A percentile compares a stretch with the other conserved stretches of the same genome.
phyloP scores from a whole-genome alignment of 2,329 filamentous ascomycete species.

The Fusarium sambucinum region DNA sequence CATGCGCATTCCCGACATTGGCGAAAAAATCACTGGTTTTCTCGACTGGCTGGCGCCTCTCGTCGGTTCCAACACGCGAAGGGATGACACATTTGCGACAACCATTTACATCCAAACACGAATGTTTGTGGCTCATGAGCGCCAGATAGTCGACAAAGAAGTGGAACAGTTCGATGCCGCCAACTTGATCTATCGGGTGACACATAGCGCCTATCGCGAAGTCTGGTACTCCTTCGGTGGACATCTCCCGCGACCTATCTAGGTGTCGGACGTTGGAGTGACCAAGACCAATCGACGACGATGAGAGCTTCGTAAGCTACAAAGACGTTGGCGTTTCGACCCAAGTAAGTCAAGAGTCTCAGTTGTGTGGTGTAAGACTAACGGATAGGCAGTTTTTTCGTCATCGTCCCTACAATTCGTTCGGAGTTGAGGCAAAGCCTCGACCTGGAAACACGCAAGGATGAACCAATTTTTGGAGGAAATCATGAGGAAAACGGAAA shows the following conservation, averaged over 20 bases:
- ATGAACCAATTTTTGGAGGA: slow-evolving; percentile 2
- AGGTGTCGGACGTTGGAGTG: slow-evolving; percentile 39
- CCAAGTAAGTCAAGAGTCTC: slow-evolving; percentile 4
- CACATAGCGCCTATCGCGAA: slow-evolving; percentile 50
- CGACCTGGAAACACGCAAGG: background rate
- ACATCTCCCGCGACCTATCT: slow-evolving; percentile 51
- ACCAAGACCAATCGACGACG: background rate
- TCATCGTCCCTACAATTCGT: background rate
- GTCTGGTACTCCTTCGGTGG: slow-evolving; percentile 47
- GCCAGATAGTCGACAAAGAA: slow-evolving; percentile 17
- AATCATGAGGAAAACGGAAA: slow-evolving; percentile 7
- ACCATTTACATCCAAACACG: slow-evolving; percentile 48
- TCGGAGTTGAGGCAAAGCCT: background rate
- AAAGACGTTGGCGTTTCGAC: background rate
- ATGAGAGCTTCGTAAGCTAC: background rate
- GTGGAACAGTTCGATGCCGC: slow-evolving; percentile 45
- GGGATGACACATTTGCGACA: slow-evolving; percentile 50
- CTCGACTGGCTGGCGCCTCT: slow-evolving; percentile 51
- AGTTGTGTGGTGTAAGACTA: background rate
- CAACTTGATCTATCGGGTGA: slow-evolving; percentile 46
- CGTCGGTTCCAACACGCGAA: slow-evolving; percentile 41
- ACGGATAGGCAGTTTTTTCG: slow-evolving; percentile 4
- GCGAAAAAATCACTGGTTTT: slow-evolving; percentile 46
- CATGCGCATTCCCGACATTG: slow-evolving; percentile 40
- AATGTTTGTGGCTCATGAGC: slow-evolving; percentile 41